Evolutionary conservation across 192 early-diverging fungal species (phyloP).

Genomic region (Coemansia sp.): DNA sequence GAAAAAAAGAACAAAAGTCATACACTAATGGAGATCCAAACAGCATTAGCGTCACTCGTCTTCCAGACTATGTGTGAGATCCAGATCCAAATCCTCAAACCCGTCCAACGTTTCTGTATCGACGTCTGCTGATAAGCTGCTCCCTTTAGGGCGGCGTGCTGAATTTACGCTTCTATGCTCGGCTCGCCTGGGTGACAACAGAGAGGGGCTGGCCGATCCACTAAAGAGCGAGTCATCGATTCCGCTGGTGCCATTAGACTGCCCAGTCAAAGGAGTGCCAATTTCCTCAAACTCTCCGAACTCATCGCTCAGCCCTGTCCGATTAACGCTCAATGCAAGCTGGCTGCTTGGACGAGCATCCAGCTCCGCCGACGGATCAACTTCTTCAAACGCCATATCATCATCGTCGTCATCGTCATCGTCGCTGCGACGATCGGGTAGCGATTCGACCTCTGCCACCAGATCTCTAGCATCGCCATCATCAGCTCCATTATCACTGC

Average conservation of each 20-base stretch:
- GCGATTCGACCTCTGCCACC: slow-evolving; percentile 16
- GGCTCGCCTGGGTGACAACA: neutral
- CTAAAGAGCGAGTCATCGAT: slow-evolving; percentile 41
- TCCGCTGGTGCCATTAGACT: slow-evolving; percentile 8
- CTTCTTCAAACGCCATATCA: slow-evolving; percentile 48
- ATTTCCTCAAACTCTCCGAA: slow-evolving; percentile 53
- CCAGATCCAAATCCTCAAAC: slow-evolving; percentile 50
- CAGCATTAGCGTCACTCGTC: neutral
- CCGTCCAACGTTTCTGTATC: slow-evolving; percentile 26
- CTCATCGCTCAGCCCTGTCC: slow-evolving; percentile 29
- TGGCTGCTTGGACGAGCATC: slow-evolving; percentile 4
- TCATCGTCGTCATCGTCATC: slow-evolving; percentile 33
- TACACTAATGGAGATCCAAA: neutral
- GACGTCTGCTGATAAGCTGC: neutral
- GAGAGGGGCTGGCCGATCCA: slow-evolving; percentile 23
- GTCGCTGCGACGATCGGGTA: slow-evolving; percentile 17
- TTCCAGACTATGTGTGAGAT: slow-evolving; percentile 36
- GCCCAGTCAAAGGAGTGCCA: slow-evolving; percentile 17
- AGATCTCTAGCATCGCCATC: neutral
- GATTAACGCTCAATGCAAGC: neutral
- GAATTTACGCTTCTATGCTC: neutral
- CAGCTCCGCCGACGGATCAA: slow-evolving; percentile 24
- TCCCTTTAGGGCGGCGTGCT: neutral
- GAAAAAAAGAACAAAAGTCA: neutral
- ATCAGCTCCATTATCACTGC: neutral